phyloP scores from a whole-genome alignment of 352 stramenopile genomes.

The Globisporangium yorkense region DNA sequence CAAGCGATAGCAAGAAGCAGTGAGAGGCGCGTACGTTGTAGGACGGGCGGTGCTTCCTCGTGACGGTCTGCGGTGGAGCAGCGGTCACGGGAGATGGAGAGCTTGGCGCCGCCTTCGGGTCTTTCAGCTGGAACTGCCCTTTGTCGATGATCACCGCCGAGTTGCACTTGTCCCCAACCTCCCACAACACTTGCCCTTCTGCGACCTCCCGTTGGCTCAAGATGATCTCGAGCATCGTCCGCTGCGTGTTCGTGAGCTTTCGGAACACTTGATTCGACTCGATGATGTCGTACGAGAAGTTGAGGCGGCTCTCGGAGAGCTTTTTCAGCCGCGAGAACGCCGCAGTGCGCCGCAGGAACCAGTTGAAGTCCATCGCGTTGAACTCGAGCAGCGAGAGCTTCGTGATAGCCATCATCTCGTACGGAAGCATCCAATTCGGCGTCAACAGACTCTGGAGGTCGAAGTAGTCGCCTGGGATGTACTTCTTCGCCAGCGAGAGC shows the following conservation, averaged over 20 bases:
- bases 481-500: constrained; percentile 64
- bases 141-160: constrained; percentile 76
- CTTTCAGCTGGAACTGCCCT: constrained; percentile 63
- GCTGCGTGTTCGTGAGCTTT: constrained; percentile 74
- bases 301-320: constrained; percentile 64
- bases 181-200: constrained; percentile 74
- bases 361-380: constrained; percentile 80
- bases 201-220: constrained; percentile 47
- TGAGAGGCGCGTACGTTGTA: constrained; percentile 37
- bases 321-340: constrained; percentile 69
- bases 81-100: constrained; percentile 2
- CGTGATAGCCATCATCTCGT: constrained; percentile 56
- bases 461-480: constrained; percentile 87
- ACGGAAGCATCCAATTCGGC: constrained; percentile 54
- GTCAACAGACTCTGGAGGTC: constrained; percentile 77
- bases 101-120: constrained; percentile 26
- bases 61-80: constrained; percentile 17
- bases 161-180: constrained; percentile 51
- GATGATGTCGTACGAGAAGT: constrained; percentile 78
- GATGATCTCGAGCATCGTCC: constrained; percentile 84
- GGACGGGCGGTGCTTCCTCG: constrained; percentile 35
- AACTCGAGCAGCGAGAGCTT: constrained; percentile 79
- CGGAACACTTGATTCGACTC: constrained; percentile 77
- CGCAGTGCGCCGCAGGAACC: constrained; percentile 69
- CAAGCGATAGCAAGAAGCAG: not conserved